These are phyloP conservation scores for Entelexis sorbosivorans DNA, from an alignment of 1,139 yeast species.

Conservation along the genomic window DNA sequence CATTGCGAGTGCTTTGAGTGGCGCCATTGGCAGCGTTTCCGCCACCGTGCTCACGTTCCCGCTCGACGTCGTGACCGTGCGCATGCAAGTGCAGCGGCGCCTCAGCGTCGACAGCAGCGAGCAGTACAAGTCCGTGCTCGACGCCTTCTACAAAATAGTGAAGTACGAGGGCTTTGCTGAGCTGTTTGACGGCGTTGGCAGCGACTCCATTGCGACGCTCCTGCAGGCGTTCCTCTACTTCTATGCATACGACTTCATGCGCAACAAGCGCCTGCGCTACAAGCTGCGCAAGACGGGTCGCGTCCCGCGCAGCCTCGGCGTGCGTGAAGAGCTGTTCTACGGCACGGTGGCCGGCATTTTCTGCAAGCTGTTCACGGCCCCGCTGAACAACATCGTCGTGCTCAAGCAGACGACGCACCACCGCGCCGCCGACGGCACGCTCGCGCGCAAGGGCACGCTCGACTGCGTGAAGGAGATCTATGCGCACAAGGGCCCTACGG, in stretches of 20 bases:
- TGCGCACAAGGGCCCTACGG: conserved; percentile 49
- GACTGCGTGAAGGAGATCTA: conserved; percentile 40
- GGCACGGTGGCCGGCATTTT: conserved; percentile 61
- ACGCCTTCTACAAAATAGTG: conserved; percentile 47
- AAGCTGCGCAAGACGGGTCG: conserved; percentile 63
- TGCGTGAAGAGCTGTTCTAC: conserved; percentile 73
- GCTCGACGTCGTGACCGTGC: conserved; percentile 58
- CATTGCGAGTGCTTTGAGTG: conserved; percentile 57
- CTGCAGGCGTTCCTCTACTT: conserved; percentile 37
- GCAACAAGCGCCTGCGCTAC: conserved; percentile 70
- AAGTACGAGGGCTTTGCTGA: conserved; percentile 43
- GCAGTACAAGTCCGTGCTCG: conserved; percentile 44
- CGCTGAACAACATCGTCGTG: conserved; percentile 30
- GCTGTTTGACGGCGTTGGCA: conserved; percentile 58
- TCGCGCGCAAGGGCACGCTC: not conserved
- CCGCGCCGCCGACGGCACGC: not conserved
- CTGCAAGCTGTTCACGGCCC: conserved; percentile 30
- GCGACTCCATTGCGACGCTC: conserved; percentile 29
- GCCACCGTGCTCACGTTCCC: conserved; percentile 70
- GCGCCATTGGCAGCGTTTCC: conserved; percentile 68
- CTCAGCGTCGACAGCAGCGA: conserved; percentile 1
- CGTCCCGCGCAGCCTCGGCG: conserved; percentile 68
- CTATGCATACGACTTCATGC: conserved; percentile 77
- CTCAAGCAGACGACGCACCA: conserved; percentile 29
- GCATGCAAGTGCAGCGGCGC: conserved; percentile 53